Evolutionary conservation across 179 eudicot species (phyloP).

Genomic region (Nepenthes alata): DNA sequence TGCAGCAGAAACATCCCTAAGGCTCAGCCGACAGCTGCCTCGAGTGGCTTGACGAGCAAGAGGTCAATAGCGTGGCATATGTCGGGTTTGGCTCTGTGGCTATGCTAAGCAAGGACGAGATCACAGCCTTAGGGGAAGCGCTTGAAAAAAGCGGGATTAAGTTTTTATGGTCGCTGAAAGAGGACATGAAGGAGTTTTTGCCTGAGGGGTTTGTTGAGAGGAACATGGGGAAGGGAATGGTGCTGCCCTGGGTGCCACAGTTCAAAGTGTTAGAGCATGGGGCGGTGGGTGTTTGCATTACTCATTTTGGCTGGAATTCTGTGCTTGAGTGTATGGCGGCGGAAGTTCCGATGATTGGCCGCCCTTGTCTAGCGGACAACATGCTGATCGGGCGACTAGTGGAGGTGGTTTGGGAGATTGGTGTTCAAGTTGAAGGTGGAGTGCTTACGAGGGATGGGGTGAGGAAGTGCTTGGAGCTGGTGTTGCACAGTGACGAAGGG

Average conservation of each 20-base stretch:
- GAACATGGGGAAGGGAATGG: slow-evolving; percentile 19
- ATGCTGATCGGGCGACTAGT: slow-evolving; percentile 31
- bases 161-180: slow-evolving; percentile 5
- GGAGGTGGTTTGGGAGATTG: slow-evolving; percentile 41
- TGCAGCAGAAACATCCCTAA: neutral
- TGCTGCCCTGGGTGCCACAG: slow-evolving; percentile 60
- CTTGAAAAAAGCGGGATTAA: slow-evolving; percentile 3
- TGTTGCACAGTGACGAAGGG: slow-evolving; percentile 19
- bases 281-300: slow-evolving; percentile 34
- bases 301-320: slow-evolving; percentile 66
- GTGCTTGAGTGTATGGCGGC: slow-evolving; percentile 31
- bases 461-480: slow-evolving; percentile 12
- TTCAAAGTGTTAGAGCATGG: slow-evolving; percentile 23
- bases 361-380: slow-evolving; percentile 58
- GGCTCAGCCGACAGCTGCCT: slow-evolving; percentile 6
- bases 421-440: slow-evolving; percentile 32
- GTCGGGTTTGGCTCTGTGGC: slow-evolving; percentile 20
- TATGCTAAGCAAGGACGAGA: slow-evolving; percentile 16
- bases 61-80: slow-evolving; percentile 13
- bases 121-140: slow-evolving; percentile 17
- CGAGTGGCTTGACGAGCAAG: slow-evolving; percentile 19
- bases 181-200: slow-evolving; percentile 6
- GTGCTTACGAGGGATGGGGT: slow-evolving; percentile 26
- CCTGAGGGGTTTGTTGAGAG: slow-evolving; percentile 31
- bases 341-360: slow-evolving; percentile 50